Conservation (phyloP, 129 eudicot genomes). For the Flaveria ramosissima region DNA sequence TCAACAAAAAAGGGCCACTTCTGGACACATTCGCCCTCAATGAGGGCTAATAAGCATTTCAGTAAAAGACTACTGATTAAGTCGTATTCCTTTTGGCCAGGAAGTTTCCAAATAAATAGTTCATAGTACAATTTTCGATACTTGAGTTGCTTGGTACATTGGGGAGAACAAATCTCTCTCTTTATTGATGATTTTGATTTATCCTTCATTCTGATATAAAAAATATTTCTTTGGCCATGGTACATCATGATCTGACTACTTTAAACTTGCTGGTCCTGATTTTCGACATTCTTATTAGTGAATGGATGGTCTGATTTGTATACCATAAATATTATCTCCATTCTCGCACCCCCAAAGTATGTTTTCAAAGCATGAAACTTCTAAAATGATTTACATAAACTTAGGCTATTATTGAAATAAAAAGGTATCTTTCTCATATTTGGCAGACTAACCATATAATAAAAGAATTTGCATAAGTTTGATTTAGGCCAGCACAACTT, state of each 20-base stretch:
- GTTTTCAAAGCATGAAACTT: neutral
- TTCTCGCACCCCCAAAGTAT: neutral
- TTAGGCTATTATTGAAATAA: neutral
- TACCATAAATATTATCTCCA: too few relatives aligned
- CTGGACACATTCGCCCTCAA: neutral
- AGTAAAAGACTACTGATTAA: neutral
- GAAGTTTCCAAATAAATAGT: neutral
- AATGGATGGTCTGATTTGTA: too few relatives aligned
- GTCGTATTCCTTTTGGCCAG: neutral
- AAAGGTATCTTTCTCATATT: neutral
- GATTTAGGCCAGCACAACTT: neutral
- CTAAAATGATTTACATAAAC: neutral
- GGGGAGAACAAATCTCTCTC: neutral
- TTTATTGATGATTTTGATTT: too few relatives aligned
- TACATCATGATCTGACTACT: neutral
- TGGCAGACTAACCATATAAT: neutral
- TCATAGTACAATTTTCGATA: neutral
- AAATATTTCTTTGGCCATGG: neutral
- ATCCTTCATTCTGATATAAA: neutral
- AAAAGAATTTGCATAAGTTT: neutral
- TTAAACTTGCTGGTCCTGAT: neutral
- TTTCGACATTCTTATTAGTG: neutral
- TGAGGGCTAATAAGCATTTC: neutral
- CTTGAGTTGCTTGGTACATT: neutral
- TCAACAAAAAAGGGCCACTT: neutral